Percentiles rank a stretch among this genome's conserved stretches.
Conservation (phyloP, 2,329 filamentous ascomycete genomes). For the Alternaria consortialis region DNA sequence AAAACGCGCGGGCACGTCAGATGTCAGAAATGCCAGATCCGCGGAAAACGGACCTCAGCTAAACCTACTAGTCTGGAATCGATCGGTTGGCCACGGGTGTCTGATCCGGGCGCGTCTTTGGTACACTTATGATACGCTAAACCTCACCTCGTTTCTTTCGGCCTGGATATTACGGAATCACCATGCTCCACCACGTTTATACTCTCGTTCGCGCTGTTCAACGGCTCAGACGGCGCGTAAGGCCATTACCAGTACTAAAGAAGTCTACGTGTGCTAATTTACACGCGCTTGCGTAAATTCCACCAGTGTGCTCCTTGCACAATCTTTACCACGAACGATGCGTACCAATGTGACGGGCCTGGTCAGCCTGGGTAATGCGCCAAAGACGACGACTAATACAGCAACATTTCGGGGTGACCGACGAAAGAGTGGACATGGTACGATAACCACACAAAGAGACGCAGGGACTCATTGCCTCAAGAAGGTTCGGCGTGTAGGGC, state of each 20-base stretch:
- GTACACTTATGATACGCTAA: slow-evolving; percentile 4
- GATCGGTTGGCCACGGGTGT: neutral
- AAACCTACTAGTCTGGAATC: neutral
- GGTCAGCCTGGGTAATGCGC: neutral
- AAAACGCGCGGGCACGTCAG: slow-evolving; percentile 10
- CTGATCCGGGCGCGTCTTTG: neutral
- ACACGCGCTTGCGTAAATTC: neutral
- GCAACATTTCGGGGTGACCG: slow-evolving; percentile 5
- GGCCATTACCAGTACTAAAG: neutral
- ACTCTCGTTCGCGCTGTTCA: neutral
- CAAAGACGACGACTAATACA: neutral
- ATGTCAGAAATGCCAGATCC: slow-evolving; percentile 13
- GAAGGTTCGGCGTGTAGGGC: neutral
- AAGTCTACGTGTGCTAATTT: neutral
- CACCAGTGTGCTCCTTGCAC: slow-evolving; percentile 1
- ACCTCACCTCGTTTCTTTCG: slow-evolving; percentile 1
- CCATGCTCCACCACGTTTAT: slow-evolving; percentile 1
- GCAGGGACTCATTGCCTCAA: slow-evolving; percentile 1
- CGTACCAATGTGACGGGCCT: neutral
- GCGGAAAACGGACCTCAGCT: slow-evolving; percentile 6
- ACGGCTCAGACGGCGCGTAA: neutral
- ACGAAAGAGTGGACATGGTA: slow-evolving; percentile 1
- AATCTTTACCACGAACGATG: slow-evolving; percentile 2
- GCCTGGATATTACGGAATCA: neutral
- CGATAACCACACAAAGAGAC: neutral